Evolutionary conservation across 75 land plant genomes (phyloP).

Genomic region (Isoetes taiwanensis): DNA sequence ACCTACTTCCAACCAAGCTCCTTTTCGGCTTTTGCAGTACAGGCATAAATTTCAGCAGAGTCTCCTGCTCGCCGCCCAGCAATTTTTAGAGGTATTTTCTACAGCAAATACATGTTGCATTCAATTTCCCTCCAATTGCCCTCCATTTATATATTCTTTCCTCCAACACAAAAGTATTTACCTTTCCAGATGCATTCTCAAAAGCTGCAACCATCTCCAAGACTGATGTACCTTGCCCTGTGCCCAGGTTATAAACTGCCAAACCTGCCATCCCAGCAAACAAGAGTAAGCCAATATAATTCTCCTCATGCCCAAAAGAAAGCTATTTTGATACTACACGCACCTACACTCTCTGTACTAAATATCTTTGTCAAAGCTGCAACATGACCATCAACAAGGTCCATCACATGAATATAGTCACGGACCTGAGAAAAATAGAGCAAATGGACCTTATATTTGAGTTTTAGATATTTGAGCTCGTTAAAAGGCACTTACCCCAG

Average conservation of each 20-base stretch:
- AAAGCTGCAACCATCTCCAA: conserved; percentile 85
- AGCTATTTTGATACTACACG: background rate
- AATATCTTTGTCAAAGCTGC: conserved; percentile 63
- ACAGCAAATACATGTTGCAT: too few relatives aligned
- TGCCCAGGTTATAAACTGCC: conserved; percentile 70
- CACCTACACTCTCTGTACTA: conserved; percentile 37
- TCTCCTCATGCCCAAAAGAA: background rate
- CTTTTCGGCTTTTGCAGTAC: too few relatives aligned
- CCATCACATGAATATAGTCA: conserved; percentile 86
- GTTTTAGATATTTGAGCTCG: too few relatives aligned
- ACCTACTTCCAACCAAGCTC: too few relatives aligned
- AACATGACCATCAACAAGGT: conserved; percentile 75
- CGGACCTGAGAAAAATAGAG: conserved; percentile 67
- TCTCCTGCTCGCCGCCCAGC: too few relatives aligned
- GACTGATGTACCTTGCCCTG: conserved; percentile 75
- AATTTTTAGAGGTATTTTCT: too few relatives aligned
- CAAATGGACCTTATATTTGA: too few relatives aligned
- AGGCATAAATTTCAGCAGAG: too few relatives aligned
- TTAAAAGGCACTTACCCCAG: conserved; percentile 41
- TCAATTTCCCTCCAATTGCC: too few relatives aligned
- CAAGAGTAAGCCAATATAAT: background rate
- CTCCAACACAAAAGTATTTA: conserved; percentile 9
- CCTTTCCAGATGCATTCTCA: conserved; percentile 88
- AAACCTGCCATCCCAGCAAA: conserved; percentile 38
- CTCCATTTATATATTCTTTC: too few relatives aligned